These are phyloP conservation scores for Collybia nuda DNA, from an alignment of 768 basidiomycete species.

Conservation along the genomic window DNA sequence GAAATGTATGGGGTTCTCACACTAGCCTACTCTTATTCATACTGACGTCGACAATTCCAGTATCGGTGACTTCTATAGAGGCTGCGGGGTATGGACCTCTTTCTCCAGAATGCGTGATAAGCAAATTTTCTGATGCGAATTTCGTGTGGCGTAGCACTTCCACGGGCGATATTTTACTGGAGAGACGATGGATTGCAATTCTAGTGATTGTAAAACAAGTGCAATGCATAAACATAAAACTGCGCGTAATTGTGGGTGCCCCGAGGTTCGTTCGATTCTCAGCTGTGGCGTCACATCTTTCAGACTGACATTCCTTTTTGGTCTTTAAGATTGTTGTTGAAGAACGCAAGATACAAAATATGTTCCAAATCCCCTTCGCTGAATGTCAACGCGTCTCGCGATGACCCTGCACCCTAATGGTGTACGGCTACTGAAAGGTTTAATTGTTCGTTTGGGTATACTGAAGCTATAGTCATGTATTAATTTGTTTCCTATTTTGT, in stretches of 20 bases:
- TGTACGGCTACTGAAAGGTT: neutral
- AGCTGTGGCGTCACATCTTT: neutral
- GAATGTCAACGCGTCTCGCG: conserved; percentile 39
- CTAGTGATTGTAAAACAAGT: conserved; percentile 38
- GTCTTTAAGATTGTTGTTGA: conserved; percentile 35
- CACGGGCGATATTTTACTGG: conserved; percentile 50
- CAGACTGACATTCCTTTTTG: neutral
- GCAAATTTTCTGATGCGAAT: conserved; percentile 6
- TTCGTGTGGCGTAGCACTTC: conserved; percentile 37
- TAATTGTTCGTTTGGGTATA: conserved; percentile 2
- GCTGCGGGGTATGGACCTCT: conserved; percentile 43
- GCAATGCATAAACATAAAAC: conserved; percentile 43
- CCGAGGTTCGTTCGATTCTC: conserved; percentile 27
- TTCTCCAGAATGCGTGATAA: neutral
- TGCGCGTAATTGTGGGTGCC: conserved; percentile 38
- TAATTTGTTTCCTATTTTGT: neutral
- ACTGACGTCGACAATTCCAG: conserved; percentile 20
- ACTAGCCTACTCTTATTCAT: neutral
- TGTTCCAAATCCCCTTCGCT: conserved; percentile 43
- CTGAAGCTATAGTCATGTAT: neutral
- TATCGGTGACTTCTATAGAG: conserved; percentile 49
- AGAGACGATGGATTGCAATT: conserved; percentile 38
- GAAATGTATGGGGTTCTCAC: conserved; percentile 27
- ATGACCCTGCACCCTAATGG: conserved; percentile 14
- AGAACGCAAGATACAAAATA: conserved; percentile 43